Conservation (phyloP, 495 filamentous ascomycete genomes). For the Ascodesmis nigricans region DNA sequence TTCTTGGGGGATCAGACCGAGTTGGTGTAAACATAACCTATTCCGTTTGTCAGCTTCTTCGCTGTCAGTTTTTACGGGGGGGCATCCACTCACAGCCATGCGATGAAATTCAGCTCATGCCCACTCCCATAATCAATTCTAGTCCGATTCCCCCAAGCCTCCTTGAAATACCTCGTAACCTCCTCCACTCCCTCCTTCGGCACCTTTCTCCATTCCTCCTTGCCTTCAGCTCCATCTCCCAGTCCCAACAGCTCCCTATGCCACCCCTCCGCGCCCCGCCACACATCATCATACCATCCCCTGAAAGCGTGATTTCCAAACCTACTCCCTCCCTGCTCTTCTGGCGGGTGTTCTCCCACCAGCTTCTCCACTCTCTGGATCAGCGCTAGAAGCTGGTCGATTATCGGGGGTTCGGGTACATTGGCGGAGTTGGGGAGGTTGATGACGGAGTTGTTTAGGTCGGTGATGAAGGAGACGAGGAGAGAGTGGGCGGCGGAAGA, state of each 20-base stretch:
- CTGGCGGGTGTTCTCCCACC: constrained; percentile 45
- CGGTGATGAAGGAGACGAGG: constrained; percentile 63
- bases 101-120: too few species aligned
- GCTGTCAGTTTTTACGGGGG: too few species aligned
- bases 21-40: constrained; percentile 55
- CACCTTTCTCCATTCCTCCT: constrained; percentile 41
- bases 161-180: constrained; percentile 52
- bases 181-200: constrained; percentile 39
- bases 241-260: constrained; percentile 32
- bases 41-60: too few species aligned
- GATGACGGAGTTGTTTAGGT: constrained; percentile 58
- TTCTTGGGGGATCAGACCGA: constrained; percentile 36
- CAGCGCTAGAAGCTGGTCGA: constrained; percentile 44
- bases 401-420: constrained; percentile 30
- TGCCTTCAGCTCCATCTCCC: constrained; percentile 27
- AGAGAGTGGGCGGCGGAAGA: constrained; percentile 56
- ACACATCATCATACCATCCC: constrained; percentile 52
- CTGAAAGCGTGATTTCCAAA: constrained; percentile 91
- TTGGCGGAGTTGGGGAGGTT: constrained; percentile 50
- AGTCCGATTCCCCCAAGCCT: constrained; percentile 63
- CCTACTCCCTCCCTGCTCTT: constrained; percentile 65
- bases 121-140: too few species aligned
- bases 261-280: constrained; percentile 31
- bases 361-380: constrained; percentile 43
- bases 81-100: constrained; percentile 60